These are phyloP conservation scores for Grosmannia serpens DNA, from an alignment of 2,329 filamentous ascomycete species.

Conservation along the genomic window DNA sequence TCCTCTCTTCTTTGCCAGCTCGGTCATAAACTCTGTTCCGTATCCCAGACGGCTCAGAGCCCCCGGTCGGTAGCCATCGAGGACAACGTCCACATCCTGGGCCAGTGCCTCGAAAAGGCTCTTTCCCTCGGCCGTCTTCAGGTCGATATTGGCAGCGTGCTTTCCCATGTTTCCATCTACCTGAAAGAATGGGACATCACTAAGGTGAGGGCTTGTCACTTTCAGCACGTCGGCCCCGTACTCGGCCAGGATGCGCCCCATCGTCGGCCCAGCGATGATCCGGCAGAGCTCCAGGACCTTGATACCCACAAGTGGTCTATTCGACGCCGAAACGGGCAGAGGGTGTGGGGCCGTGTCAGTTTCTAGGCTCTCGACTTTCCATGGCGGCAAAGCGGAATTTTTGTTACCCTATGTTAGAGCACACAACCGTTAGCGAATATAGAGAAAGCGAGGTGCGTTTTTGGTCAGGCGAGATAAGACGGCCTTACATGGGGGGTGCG, in stretches of 20 bases:
- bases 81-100: constrained; percentile 37
- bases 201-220: constrained; percentile 28
- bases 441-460: too few species aligned
- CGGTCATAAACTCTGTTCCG: constrained; percentile 27
- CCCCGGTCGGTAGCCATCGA: constrained; percentile 39
- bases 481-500: constrained; percentile 19
- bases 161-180: constrained; percentile 34
- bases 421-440: background rate
- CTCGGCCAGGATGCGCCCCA: constrained; percentile 29
- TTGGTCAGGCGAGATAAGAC: background rate
- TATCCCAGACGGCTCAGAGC: constrained; percentile 30
- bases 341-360: constrained; percentile 33
- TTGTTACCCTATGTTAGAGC: constrained; percentile 17
- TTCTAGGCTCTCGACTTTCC: constrained; percentile 34
- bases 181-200: constrained; percentile 28
- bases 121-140: constrained; percentile 36
- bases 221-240: constrained; percentile 35
- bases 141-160: constrained; percentile 33
- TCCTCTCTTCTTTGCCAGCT: constrained; percentile 25
- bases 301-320: constrained; percentile 28
- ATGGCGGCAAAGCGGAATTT: constrained; percentile 29
- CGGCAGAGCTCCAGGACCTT: constrained; percentile 38
- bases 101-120: constrained; percentile 34
- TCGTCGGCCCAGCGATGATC: constrained; percentile 34
- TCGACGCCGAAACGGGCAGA: constrained; percentile 16